A percentile compares a stretch with the other conserved stretches of the same genome.
These are phyloP conservation scores for Mitragyna speciosa DNA, from an alignment of 257 asterid genomes.

Conservation along the genomic window DNA sequence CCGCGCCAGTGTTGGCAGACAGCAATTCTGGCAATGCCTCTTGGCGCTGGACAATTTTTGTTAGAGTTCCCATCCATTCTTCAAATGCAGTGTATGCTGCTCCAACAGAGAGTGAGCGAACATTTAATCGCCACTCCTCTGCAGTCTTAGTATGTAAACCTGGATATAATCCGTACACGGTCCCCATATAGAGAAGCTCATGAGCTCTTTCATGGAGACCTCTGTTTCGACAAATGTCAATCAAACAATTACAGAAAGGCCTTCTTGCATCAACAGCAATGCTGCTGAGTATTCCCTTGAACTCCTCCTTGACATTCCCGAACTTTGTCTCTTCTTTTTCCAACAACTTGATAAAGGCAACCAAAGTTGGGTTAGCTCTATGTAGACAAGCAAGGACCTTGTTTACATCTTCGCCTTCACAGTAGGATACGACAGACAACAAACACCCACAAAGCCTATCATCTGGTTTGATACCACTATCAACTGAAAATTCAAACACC, in stretches of 20 bases:
- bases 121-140: constrained; percentile 82
- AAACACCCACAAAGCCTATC: constrained; percentile 86
- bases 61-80: constrained; percentile 82
- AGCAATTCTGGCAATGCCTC: constrained; percentile 69
- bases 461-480: constrained; percentile 75
- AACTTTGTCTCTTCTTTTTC: constrained; percentile 33
- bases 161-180: constrained; percentile 70
- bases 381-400: constrained; percentile 68
- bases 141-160: constrained; percentile 83
- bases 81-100: constrained; percentile 91
- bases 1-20: constrained; percentile 80
- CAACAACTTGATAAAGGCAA: constrained; percentile 44
- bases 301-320: constrained; percentile 56
- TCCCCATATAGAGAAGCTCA: constrained; percentile 72
- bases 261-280: constrained; percentile 71
- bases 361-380: constrained; percentile 46
- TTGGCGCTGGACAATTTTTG: constrained; percentile 49
- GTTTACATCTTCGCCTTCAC: constrained; percentile 56
- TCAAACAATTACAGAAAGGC: constrained; percentile 86
- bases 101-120: constrained; percentile 76
- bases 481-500: constrained; percentile 53
- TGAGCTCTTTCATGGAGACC: constrained; percentile 60
- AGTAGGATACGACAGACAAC: constrained; percentile 69
- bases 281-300: constrained; percentile 51
- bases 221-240: constrained; percentile 70